Evolutionary conservation across 306 rosid genomes (phyloP), one percentile per base, ranked within the genome.

Genomic region (Vigna unguiculata): DNA sequence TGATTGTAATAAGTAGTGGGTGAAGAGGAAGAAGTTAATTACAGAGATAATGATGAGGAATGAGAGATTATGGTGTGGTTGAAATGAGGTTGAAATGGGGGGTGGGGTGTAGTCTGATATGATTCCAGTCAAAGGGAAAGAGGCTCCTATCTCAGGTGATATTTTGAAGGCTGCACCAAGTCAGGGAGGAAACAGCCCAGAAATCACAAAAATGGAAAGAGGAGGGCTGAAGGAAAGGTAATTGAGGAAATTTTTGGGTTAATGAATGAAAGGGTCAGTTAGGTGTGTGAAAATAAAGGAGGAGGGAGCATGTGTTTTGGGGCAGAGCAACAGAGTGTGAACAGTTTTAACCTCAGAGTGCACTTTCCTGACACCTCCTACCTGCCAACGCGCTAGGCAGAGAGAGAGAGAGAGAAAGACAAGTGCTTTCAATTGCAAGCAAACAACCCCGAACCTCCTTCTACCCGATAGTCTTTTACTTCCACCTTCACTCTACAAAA

Each of bases 341-440:
- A 90, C 87, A 90, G 87, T 83, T 79, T 74, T 81, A 83, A 78
- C 86, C 88, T 86, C 84, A 85, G 87, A 82, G 88, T 86, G 96
- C 96, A 87, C 85, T 87, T 84, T 83, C 80, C 92, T 88, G 92
- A 84, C 90, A 77, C 41, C 40, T 11, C 15, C 85, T 85, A 87
- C 12, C 81, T 86, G 88, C 80, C 78, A 81, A 67, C 69, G 21
- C 62, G 71, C 57, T 81, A 10, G 64, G 15, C 15, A 43, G 48
- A 43, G 48, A 22, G 71, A 81, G 46, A 40, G 45, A 40, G 45
- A 24, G 71, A 81, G 47, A 54, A 74, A 81, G 86, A 78, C 83
- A 72, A 81, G 75, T 75, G 89, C 84, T 84, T 87, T 89, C 86
- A 91, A 87, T 83, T 87, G 92, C 88, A 81, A 83, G 30, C 88